These are phyloP conservation scores for Suillus brevipes DNA, from an alignment of 768 basidiomycete genomes.

Conservation along the genomic window DNA sequence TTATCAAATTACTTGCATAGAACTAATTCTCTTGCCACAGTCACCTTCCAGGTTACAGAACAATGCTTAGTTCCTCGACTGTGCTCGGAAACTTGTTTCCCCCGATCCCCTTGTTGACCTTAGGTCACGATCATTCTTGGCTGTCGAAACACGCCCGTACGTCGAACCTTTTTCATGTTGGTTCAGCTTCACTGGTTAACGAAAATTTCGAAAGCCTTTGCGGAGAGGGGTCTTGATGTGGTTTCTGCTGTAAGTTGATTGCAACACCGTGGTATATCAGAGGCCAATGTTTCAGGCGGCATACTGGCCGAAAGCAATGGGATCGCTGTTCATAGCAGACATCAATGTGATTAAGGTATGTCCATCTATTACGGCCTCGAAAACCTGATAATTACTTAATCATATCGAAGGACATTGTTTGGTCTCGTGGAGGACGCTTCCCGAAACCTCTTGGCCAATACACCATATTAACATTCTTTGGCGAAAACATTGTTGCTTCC, in stretches of 20 bases:
- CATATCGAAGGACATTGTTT: conserved; percentile 20
- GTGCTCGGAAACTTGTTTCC: conserved; percentile 4
- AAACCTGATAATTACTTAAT: neutral
- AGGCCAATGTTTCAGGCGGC: conserved; percentile 6
- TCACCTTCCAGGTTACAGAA: conserved; percentile 11
- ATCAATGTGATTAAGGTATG: conserved; percentile 40
- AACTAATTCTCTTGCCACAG: neutral
- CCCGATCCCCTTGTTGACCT: neutral
- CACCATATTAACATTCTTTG: conserved; percentile 47
- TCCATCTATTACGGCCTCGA: neutral
- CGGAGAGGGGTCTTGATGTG: conserved; percentile 37
- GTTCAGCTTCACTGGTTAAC: neutral
- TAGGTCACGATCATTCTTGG: conserved; percentile 12
- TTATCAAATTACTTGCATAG: neutral
- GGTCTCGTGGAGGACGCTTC: conserved; percentile 36
- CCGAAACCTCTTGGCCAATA: conserved; percentile 57
- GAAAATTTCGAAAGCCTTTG: conserved; percentile 26
- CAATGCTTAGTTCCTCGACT: conserved; percentile 1
- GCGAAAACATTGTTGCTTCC: conserved; percentile 61
- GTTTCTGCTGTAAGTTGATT: conserved; percentile 34
- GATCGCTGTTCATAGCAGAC: conserved; percentile 33
- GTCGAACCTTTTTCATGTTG: neutral
- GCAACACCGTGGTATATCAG: too few relatives aligned
- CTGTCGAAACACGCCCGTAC: conserved; percentile 8
- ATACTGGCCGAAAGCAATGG: conserved; percentile 13